Evolutionary conservation across 768 basidiomycete genomes (phyloP).

Genomic region (Lyophyllum semitale): DNA sequence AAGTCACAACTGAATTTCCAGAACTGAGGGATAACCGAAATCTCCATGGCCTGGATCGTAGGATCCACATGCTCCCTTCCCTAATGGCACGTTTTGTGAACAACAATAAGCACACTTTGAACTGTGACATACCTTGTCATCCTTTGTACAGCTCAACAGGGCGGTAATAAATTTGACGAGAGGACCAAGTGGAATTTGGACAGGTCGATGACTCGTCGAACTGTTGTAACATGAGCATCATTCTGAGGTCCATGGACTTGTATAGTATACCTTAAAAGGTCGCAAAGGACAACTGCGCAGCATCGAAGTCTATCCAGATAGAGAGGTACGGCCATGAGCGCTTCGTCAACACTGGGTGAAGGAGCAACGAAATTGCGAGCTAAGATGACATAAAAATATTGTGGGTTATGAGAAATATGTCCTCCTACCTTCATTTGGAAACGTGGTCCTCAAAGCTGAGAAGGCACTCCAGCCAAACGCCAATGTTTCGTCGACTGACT

Average conservation of each 20-base stretch:
- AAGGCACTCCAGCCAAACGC: slow-evolving; percentile 68
- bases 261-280: slow-evolving; percentile 52
- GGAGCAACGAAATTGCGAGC: slow-evolving; percentile 2
- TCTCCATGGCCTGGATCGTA: slow-evolving; percentile 54
- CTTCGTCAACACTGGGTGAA: slow-evolving; percentile 27
- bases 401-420: not conserved
- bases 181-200: slow-evolving; percentile 69
- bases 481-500: slow-evolving; percentile 70
- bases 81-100: slow-evolving; percentile 29
- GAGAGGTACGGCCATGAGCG: slow-evolving; percentile 51
- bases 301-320: slow-evolving; percentile 64
- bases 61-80: slow-evolving; percentile 51
- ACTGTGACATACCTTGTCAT: slow-evolving; percentile 42
- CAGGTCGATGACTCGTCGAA: slow-evolving; percentile 56
- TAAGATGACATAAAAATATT: not conserved
- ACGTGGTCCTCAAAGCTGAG: slow-evolving; percentile 59
- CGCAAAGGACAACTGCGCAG: slow-evolving; percentile 49
- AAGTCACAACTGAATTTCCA: slow-evolving; percentile 57
- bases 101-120: not conserved
- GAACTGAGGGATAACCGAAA: slow-evolving; percentile 48
- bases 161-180: slow-evolving; percentile 54
- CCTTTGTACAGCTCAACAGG: slow-evolving; percentile 48
- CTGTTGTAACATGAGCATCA: slow-evolving; percentile 34
- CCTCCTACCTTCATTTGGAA: slow-evolving; percentile 43
- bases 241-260: not conserved